Base-by-base conservation (phyloP, 192 early-diverging fungal genomes). In the Coemansia sp. region DNA sequence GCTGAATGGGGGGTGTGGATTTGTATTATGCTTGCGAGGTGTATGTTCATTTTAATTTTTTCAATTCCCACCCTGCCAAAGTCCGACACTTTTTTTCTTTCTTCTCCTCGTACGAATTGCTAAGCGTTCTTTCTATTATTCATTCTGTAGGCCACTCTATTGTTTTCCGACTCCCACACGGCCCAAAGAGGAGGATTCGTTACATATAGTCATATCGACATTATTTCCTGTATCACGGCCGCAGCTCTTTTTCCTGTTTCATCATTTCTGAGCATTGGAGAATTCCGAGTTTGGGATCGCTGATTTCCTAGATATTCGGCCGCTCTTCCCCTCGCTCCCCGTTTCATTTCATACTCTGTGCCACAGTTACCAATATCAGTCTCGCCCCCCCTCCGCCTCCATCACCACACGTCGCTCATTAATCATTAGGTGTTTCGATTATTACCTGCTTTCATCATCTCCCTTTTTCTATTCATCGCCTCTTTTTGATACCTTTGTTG, bases 331-430 rank as follows among this genome's bases (percentile, higher is more conserved):
- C 26, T 47, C 43, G 31, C 21, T 41, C 60, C 28, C 34, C 14
- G n/a, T 35, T 33, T 42, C 28, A 62, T 47, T 33, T 47, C 37
- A 21, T 14, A 41, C 33, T 62, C 42, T 45, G 45, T 48, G 61
- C 61, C 42, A 62, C 61, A 62, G 26, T 47, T 62, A 47, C 39
- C 42, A 62, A 62, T 61, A 45, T 60, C 65, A 43, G 31, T 39
- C 57, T n/a, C n/a, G n/a, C n/a, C n/a, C n/a, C n/a, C n/a, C 45
- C 45, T 8, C 41, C 25, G 2, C 48, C 48, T 28, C 48, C 48
- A 55, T 55, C 52, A 55, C 52, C 50, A 53, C 50, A 55, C 52
- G 52, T 59, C 28, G 33, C 37, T 61, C 43, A 68, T 59, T 21
- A 36, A 42, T 50, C 41, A 36, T 68, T 59, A 38, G 31, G 8